These are phyloP conservation scores for Chenopodium quinoa DNA, from an alignment of 148 eudicot species.

Conservation along the genomic window DNA sequence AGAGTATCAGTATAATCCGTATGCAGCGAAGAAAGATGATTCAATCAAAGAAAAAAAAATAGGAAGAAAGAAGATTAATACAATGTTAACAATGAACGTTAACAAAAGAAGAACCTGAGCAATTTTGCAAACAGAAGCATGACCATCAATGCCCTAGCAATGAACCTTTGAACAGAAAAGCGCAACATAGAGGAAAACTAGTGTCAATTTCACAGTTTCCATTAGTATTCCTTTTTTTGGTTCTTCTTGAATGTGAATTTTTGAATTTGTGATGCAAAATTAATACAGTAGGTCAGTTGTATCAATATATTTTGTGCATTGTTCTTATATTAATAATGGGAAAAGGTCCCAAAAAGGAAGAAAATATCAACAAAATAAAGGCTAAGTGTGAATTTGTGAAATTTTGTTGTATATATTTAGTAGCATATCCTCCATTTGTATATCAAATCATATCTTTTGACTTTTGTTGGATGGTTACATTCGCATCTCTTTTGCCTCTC, in stretches of 20 bases:
- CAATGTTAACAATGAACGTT: too few species aligned
- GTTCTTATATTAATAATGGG: neutral
- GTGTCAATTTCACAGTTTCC: neutral
- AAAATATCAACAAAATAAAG: neutral
- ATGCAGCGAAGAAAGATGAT: too few species aligned
- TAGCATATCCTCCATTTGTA: neutral
- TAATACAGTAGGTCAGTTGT: neutral
- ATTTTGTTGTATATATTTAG: neutral
- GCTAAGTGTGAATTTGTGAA: neutral
- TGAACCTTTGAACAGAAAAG: constrained; percentile 28
- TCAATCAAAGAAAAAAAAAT: too few species aligned
- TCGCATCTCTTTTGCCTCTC: too few species aligned
- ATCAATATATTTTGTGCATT: neutral
- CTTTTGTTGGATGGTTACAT: too few species aligned
- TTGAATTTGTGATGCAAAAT: neutral
- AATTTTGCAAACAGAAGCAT: constrained; percentile 48
- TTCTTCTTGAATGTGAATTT: neutral
- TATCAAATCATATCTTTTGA: too few species aligned
- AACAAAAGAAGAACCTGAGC: constrained; percentile 52
- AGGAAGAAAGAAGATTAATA: too few species aligned
- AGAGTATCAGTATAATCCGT: too few species aligned
- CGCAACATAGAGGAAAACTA: constrained; percentile 12
- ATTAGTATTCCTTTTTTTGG: neutral
- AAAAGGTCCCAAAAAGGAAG: neutral
- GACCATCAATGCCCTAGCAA: constrained; percentile 72